Evolutionary conservation across 768 basidiomycete genomes (phyloP).

Genomic region (Psilocybe tampanensis): DNA sequence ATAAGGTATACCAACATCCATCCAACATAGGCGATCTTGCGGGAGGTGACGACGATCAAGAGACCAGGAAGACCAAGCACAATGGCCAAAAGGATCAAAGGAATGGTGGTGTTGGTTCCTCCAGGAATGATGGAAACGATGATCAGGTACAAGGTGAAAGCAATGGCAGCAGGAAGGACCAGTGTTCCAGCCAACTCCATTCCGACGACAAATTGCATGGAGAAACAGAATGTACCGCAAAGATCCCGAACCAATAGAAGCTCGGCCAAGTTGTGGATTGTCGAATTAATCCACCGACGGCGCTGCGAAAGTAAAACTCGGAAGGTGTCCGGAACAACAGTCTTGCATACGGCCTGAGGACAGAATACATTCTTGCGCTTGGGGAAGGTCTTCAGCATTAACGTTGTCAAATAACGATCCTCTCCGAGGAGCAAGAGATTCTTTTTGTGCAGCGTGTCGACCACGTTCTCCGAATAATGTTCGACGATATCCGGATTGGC

Average conservation of each 20-base stretch:
- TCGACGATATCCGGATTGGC: slow-evolving; percentile 99
- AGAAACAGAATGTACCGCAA: slow-evolving; percentile 99
- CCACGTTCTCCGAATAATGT: slow-evolving; percentile 99
- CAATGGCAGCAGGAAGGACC: slow-evolving; percentile 95
- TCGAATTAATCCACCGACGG: slow-evolving; percentile 99
- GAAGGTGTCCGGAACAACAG: slow-evolving; percentile 97
- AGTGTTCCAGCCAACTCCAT: slow-evolving; percentile 98
- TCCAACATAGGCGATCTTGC: slow-evolving; percentile 91
- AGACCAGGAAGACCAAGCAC: slow-evolving; percentile 96
- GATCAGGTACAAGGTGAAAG: slow-evolving; percentile 95
- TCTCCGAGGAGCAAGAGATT: slow-evolving; percentile 96
- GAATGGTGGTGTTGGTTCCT: slow-evolving; percentile 78
- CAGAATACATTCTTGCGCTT: slow-evolving; percentile 99
- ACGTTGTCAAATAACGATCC: slow-evolving; percentile 97
- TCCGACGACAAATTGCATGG: slow-evolving; percentile 98
- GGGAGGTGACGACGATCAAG: slow-evolving; percentile 93
- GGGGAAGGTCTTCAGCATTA: slow-evolving; percentile 98
- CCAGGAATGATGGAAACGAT: slow-evolving; percentile 85
- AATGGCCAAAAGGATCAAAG: slow-evolving; percentile 89
- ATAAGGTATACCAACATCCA: slow-evolving; percentile 97
- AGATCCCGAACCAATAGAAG: slow-evolving; percentile 93
- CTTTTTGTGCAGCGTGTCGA: slow-evolving; percentile 99
- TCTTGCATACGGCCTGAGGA: slow-evolving; percentile 99
- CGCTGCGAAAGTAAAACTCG: slow-evolving; percentile 91
- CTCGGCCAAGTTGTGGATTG: slow-evolving; percentile 96